Base-by-base conservation (phyloP, 2,329 filamentous ascomycete genomes). In the Podosphaera aphanis region DNA sequence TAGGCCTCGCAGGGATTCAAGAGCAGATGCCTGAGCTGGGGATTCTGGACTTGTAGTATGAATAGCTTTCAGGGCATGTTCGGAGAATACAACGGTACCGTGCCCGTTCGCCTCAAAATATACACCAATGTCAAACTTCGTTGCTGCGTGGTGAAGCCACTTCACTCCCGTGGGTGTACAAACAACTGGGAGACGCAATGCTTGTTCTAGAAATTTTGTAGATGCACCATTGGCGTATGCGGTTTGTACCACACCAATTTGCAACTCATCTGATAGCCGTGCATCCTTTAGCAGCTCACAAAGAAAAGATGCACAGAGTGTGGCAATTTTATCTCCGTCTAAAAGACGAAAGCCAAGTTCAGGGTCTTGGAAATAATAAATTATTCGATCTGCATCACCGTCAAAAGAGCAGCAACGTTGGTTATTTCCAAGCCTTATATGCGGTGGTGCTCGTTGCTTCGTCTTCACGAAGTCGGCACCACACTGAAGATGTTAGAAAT, bases 71-170 rank as follows among this genome's bases (percentile, higher is more conserved):
- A 88, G 67, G 3, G 88, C 88, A 49, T 83, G 77, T 48, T 80
- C 74, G 1, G 83, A 93, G 69, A 98, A 98, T 46, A 95, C 78
- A 31, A 95, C 81, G 8, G 90, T 98, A 52, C 90, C 90, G 63
- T 98, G 90, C 25, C 90, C 90, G 60, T 98, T 98, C 52, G 90
- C 90, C 66, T 98, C 90, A 57, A 98, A 98, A 67, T 98, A 98
- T 45, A 95, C 84, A 47, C 90, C 90, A 46, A 95, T 78, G 57
- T 98, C 90, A 56, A 92, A 93, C 53, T 86, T 83, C 57, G 83
- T 77, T 35, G 90, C 90, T n/a, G 84, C 90, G 59, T 95, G 90
- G 64, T 98, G 90, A 51, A 98, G 73, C 64, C 94, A 83, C 69
- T 98, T 98, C 50, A 98, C 90, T 53, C 90, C 90, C 0, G 90